Conservation (phyloP, 2,329 filamentous ascomycete genomes). For the Pseudogymnoascus sp. region DNA sequence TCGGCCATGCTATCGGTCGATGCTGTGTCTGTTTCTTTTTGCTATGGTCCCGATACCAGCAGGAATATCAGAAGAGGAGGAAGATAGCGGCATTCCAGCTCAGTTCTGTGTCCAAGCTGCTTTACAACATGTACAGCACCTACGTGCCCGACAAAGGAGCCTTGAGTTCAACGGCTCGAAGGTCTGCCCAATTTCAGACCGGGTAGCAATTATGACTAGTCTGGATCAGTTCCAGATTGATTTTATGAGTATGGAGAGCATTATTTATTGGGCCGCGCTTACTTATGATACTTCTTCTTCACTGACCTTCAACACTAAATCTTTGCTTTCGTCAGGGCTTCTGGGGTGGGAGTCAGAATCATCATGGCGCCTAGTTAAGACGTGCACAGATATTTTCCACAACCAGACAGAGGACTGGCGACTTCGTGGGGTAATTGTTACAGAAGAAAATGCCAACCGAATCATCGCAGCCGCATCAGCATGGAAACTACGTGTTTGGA, state of each 20-base stretch:
- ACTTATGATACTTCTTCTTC: conserved; percentile 37
- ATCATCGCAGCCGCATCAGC: conserved; percentile 26
- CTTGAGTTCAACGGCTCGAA: conserved; percentile 36
- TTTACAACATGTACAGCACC: conserved; percentile 34
- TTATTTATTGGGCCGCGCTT: conserved; percentile 35
- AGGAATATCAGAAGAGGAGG: conserved; percentile 35
- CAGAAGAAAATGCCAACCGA: conserved; percentile 25
- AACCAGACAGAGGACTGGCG: conserved; percentile 24
- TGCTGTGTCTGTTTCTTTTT: conserved; percentile 34
- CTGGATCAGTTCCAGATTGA: conserved; percentile 25
- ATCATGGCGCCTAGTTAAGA: conserved; percentile 24
- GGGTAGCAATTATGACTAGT: conserved; percentile 19
- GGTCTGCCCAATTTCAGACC: conserved; percentile 26
- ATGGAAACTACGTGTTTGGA: conserved; percentile 27
- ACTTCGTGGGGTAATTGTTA: conserved; percentile 20
- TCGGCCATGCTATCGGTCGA: conserved; percentile 34
- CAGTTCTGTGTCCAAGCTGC: conserved; percentile 35
- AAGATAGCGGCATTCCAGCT: conserved; percentile 33
- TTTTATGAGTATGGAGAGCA: conserved; percentile 33
- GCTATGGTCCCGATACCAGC: conserved; percentile 34
- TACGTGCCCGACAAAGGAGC: conserved; percentile 33
- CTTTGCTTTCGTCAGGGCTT: conserved; percentile 33
- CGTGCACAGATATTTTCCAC: conserved; percentile 25
- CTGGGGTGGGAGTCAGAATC: conserved; percentile 24
- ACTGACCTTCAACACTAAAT: conserved; percentile 34